Percentiles rank a stretch among this genome's conserved stretches.
Conservation (phyloP, 129 eudicot genomes). For the Centrapalus pauciflorus region DNA sequence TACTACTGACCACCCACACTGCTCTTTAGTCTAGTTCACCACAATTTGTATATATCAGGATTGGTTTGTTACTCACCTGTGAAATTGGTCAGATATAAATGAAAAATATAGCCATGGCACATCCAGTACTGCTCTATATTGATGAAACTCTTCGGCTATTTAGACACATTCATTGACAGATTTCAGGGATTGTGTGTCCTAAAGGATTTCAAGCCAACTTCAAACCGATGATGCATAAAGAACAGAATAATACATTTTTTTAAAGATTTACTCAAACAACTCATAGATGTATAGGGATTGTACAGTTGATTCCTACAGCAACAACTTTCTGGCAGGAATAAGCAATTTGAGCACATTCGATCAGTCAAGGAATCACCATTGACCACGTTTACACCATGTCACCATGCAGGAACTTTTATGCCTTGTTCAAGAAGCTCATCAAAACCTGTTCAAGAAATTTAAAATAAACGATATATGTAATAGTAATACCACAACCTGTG, state of each 20-base stretch:
- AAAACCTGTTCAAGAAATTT: slow-evolving; percentile 49
- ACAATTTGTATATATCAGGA: slow-evolving; percentile 88
- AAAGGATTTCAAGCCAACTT: background rate
- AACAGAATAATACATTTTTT: slow-evolving; percentile 53
- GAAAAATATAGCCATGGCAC: slow-evolving; percentile 2
- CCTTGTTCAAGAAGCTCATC: slow-evolving; percentile 72
- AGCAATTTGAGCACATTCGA: slow-evolving; percentile 68
- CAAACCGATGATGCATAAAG: background rate
- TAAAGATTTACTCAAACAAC: slow-evolving; percentile 54
- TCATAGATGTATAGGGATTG: slow-evolving; percentile 88
- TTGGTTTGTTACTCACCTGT: slow-evolving; percentile 79
- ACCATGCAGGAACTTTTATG: slow-evolving; percentile 82
- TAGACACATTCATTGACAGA: no score
- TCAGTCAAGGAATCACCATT: slow-evolving; percentile 85
- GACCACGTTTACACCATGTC: slow-evolving; percentile 90
- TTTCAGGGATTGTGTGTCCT: background rate
- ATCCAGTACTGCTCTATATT: background rate
- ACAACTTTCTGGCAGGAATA: slow-evolving; percentile 73
- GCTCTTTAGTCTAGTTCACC: slow-evolving; percentile 79
- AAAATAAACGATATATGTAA: background rate
- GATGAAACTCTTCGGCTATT: no score
- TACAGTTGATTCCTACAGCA: slow-evolving; percentile 94
- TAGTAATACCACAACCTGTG: slow-evolving; percentile 52
- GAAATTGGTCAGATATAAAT: background rate
- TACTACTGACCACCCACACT: slow-evolving; percentile 99